Percentiles rank a stretch among this genome's conserved stretches.
Evolutionary conservation across 2,329 filamentous ascomycete species (phyloP).

Genomic region (Elsinoe necatrix): DNA sequence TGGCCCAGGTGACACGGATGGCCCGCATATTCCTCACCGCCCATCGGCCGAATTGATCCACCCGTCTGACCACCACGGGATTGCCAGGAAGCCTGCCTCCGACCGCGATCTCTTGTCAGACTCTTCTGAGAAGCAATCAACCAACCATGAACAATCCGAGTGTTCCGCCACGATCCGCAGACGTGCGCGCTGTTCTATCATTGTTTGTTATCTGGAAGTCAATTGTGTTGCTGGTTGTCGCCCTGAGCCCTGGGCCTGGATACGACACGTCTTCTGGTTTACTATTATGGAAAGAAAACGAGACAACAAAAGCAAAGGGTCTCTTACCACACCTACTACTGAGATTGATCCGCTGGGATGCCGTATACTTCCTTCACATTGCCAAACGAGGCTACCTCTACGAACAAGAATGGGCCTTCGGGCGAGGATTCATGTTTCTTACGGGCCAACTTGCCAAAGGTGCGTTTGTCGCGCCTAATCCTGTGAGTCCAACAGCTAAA

Average conservation of each 20-base stretch:
- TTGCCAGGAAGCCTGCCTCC: background rate
- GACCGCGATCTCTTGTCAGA: background rate
- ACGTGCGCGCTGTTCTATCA: constrained; percentile 21
- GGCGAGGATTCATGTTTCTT: constrained; percentile 45
- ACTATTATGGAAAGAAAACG: constrained; percentile 33
- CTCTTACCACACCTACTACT: constrained; percentile 35
- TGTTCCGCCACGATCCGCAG: constrained; percentile 11
- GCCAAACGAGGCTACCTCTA: constrained; percentile 58
- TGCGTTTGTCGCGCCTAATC: constrained; percentile 34
- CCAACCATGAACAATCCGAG: constrained; percentile 7
- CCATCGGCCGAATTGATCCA: background rate
- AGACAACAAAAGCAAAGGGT: background rate
- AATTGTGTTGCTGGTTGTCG: constrained; percentile 54
- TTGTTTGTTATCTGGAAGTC: constrained; percentile 59
- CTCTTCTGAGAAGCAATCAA: background rate
- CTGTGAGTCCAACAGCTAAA: constrained; percentile 22
- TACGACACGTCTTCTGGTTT: constrained; percentile 72
- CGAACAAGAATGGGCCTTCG: constrained; percentile 85
- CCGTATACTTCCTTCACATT: constrained; percentile 61
- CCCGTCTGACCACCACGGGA: background rate
- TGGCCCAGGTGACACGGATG: constrained; percentile 1
- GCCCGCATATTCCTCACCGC: background rate
- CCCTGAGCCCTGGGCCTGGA: constrained; percentile 49
- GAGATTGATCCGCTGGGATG: constrained; percentile 70
- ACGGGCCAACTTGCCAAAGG: constrained; percentile 35